Conservation (phyloP, 352 stramenopile genomes). For the Phytophthora sojae region DNA sequence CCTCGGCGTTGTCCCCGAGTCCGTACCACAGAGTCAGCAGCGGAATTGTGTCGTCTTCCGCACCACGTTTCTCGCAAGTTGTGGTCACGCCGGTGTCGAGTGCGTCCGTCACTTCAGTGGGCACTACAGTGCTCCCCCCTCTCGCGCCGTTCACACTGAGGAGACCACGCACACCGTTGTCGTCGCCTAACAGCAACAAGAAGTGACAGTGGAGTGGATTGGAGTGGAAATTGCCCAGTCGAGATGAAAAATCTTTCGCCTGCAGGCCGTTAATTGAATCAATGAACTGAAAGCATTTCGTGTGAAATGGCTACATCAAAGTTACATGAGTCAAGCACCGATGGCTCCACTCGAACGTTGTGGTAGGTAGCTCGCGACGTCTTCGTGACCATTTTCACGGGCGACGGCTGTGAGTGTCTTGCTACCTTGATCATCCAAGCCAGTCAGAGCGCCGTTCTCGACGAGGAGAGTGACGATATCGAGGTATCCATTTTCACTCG, state of each 20-base stretch:
- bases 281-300: slow-evolving; percentile 7
- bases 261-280: slow-evolving; percentile 17
- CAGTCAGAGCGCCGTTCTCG: background rate
- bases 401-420: background rate
- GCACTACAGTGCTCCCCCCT: slow-evolving; percentile 24
- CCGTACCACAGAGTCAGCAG: slow-evolving; percentile 5
- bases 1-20: slow-evolving; percentile 13
- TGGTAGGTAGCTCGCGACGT: background rate
- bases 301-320: background rate
- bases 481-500: slow-evolving; percentile 13
- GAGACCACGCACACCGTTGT: slow-evolving; percentile 12
- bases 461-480: slow-evolving; percentile 17
- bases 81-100: slow-evolving; percentile 7
- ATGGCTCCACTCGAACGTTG: background rate
- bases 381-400: background rate
- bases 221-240: slow-evolving; percentile 1
- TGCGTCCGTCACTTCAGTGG: slow-evolving; percentile 10
- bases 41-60: slow-evolving; percentile 10
- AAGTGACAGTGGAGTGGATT: slow-evolving; percentile 14
- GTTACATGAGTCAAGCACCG: background rate
- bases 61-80: slow-evolving; percentile 8
- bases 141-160: slow-evolving; percentile 18
- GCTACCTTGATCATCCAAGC: background rate
- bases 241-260: slow-evolving; percentile 1
- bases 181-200: slow-evolving; percentile 17